These are phyloP conservation scores for Pseudohyphozyma bogoriensis DNA, from an alignment of 768 basidiomycete genomes.

Conservation along the genomic window DNA sequence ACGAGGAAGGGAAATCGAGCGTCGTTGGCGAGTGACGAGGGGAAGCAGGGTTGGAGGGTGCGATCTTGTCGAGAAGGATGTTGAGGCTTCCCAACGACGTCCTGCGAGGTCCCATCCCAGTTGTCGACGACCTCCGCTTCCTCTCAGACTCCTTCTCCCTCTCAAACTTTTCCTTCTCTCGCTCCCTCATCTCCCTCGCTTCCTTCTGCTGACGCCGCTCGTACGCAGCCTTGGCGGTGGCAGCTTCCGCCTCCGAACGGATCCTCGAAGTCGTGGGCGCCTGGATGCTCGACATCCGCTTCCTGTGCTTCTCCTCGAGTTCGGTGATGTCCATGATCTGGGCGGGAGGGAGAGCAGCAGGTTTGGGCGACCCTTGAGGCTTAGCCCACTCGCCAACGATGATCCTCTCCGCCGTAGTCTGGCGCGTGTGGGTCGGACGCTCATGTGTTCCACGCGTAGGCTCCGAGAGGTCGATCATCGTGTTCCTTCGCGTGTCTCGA, in stretches of 20 bases:
- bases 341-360: not conserved
- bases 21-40: not conserved
- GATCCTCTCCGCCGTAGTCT: slow-evolving; percentile 1
- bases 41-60: not conserved
- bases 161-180: no score
- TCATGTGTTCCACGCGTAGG: not conserved
- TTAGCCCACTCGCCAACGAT: slow-evolving; percentile 10
- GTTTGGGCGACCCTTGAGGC: not conserved
- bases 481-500: not conserved
- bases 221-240: not conserved
- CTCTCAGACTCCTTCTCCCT: not conserved
- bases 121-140: no score
- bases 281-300: no score
- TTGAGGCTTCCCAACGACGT: not conserved
- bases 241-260: not conserved
- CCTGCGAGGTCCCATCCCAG: not conserved
- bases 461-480: not conserved
- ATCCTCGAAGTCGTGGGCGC: no score
- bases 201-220: not conserved
- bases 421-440: not conserved
- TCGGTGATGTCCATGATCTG: slow-evolving; percentile 24
- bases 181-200: not conserved
- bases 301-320: slow-evolving; percentile 20
- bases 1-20: not conserved
- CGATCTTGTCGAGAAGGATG: not conserved